A percentile compares a stretch with the other conserved stretches of the same genome.
phyloP scores from a whole-genome alignment of 768 basidiomycete species.

The Clavaria fumosa region DNA sequence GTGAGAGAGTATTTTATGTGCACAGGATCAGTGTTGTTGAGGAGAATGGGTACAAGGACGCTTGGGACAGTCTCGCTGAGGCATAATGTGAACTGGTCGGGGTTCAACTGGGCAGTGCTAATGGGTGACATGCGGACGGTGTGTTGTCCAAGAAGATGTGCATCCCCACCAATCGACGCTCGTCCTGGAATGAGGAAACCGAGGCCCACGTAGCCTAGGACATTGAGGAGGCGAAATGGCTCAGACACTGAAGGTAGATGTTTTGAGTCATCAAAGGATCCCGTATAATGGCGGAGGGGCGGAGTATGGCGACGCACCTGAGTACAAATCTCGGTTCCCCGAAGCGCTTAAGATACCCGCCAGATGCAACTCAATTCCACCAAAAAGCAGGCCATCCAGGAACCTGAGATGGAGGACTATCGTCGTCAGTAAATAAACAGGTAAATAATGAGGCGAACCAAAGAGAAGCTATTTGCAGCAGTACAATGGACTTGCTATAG shows the following conservation, averaged over 20 bases:
- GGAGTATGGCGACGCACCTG: not conserved
- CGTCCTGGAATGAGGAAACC: too few relatives aligned
- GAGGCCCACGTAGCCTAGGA: slow-evolving; percentile 35
- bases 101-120: slow-evolving; percentile 84
- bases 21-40: slow-evolving; percentile 79
- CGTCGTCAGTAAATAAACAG: too few relatives aligned
- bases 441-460: too few relatives aligned
- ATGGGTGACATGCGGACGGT: slow-evolving; percentile 88
- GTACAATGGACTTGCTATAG: slow-evolving; percentile 46
- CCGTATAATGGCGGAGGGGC: slow-evolving; percentile 9
- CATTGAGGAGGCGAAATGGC: slow-evolving; percentile 31
- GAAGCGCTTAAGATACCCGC: slow-evolving; percentile 17
- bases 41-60: slow-evolving; percentile 65
- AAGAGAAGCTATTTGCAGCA: slow-evolving; percentile 43
- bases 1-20: slow-evolving; percentile 59
- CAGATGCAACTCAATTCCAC: slow-evolving; percentile 47
- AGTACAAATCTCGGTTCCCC: slow-evolving; percentile 5
- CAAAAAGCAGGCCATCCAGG: slow-evolving; percentile 55
- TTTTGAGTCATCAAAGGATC: slow-evolving; percentile 21
- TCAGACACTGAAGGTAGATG: slow-evolving; percentile 30
- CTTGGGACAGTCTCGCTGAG: slow-evolving; percentile 35
- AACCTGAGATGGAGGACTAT: too few relatives aligned
- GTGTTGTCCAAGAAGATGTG: slow-evolving; percentile 69
- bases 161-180: slow-evolving; percentile 31
- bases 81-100: slow-evolving; percentile 58